These are phyloP conservation scores for Linnemannia zychae DNA, from an alignment of 192 early-diverging fungal species.

Conservation along the genomic window DNA sequence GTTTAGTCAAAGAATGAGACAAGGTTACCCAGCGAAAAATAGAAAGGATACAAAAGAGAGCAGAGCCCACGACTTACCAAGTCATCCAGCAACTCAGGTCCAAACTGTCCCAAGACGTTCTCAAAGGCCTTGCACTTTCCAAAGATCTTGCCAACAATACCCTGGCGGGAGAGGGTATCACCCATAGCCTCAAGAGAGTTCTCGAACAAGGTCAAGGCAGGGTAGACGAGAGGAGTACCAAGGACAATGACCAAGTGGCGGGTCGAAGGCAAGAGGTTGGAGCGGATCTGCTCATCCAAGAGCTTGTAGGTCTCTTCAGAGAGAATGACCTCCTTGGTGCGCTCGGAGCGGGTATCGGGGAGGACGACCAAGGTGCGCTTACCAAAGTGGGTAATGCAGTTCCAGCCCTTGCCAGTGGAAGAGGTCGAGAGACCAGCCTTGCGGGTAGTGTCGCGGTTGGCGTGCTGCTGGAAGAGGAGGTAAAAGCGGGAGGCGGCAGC, in stretches of 20 bases:
- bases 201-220: slow-evolving; percentile 79
- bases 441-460: slow-evolving; percentile 66
- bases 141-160: slow-evolving; percentile 53
- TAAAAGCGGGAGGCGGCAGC: slow-evolving; percentile 82
- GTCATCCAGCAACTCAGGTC: slow-evolving; percentile 89
- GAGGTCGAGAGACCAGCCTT: slow-evolving; percentile 66
- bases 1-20: slow-evolving; percentile 1
- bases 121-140: slow-evolving; percentile 55
- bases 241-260: slow-evolving; percentile 79
- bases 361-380: slow-evolving; percentile 50
- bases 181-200: slow-evolving; percentile 68
- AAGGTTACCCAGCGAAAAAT: neutral
- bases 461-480: slow-evolving; percentile 89
- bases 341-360: slow-evolving; percentile 84
- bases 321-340: slow-evolving; percentile 73
- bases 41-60: neutral
- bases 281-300: slow-evolving; percentile 69
- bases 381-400: slow-evolving; percentile 46
- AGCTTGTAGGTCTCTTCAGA: slow-evolving; percentile 71
- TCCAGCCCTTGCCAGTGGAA: slow-evolving; percentile 42
- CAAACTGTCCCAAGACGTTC: slow-evolving; percentile 67
- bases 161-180: slow-evolving; percentile 44
- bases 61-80: slow-evolving; percentile 72
- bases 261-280: slow-evolving; percentile 64
- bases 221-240: slow-evolving; percentile 86